A percentile compares a stretch with the other conserved stretches of the same genome.
These are phyloP conservation scores for Penicillium lagena DNA, from an alignment of 495 filamentous ascomycete genomes.

Conservation along the genomic window DNA sequence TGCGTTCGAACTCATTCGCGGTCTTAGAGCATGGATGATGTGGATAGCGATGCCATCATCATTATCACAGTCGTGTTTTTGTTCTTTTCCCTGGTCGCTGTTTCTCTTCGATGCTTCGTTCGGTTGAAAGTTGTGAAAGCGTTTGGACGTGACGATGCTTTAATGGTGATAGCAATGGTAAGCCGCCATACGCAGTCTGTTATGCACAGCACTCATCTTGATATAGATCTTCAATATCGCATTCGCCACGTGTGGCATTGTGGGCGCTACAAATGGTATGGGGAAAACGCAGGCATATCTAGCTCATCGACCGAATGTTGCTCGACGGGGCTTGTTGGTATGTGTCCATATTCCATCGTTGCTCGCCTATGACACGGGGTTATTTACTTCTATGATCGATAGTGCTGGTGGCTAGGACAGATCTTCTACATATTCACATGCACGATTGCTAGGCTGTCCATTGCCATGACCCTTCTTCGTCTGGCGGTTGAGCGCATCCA, in stretches of 20 bases:
- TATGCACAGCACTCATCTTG: not conserved
- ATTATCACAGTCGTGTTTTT: constrained; percentile 13
- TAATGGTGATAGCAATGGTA: constrained; percentile 21
- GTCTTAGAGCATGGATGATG: no score
- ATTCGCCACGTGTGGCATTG: constrained; percentile 8
- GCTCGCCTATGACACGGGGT: constrained; percentile 6
- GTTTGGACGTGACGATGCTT: constrained; percentile 24
- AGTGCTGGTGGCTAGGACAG: constrained; percentile 23
- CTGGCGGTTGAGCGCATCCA: constrained; percentile 18
- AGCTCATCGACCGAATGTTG: no score
- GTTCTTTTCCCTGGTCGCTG: constrained; percentile 9
- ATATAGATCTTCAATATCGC: constrained; percentile 5
- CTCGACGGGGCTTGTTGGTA: no score
- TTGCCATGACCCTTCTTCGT: constrained; percentile 30
- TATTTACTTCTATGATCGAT: not conserved
- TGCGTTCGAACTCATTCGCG: no score
- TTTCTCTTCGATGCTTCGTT: constrained; percentile 18
- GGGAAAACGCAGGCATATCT: not conserved
- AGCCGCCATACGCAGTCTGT: not conserved
- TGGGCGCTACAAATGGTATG: constrained; percentile 7
- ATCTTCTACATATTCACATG: constrained; percentile 24
- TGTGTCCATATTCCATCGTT: no score
- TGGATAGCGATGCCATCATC: constrained; percentile 5
- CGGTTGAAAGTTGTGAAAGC: constrained; percentile 14
- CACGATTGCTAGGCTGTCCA: constrained; percentile 25